Conservation (phyloP, 1,284 basidiomycete species). For the Laetiporus sulphureus region DNA sequence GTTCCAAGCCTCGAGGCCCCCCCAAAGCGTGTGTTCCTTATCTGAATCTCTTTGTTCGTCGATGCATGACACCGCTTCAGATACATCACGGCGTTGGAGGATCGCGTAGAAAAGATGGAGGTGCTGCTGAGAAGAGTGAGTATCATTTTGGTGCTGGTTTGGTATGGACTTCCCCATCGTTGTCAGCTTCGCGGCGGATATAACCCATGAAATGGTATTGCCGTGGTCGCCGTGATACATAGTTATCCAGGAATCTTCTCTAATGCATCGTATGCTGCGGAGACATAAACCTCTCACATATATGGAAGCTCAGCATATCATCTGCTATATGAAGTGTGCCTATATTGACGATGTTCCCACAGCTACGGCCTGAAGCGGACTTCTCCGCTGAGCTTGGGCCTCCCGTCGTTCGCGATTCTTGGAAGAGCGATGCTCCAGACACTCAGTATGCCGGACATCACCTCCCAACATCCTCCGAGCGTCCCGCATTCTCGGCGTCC, state of each 20-base stretch:
- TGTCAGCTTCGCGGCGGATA: too few relatives aligned
- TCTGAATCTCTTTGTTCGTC: constrained; percentile 2
- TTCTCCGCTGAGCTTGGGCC: constrained; percentile 66
- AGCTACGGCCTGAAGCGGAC: constrained; percentile 68
- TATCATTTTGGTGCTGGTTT: too few relatives aligned
- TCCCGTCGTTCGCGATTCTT: constrained; percentile 62
- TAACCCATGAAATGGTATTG: too few relatives aligned
- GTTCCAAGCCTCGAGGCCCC: constrained; percentile 76
- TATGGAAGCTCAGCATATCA: constrained; percentile 12
- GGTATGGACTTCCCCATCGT: too few relatives aligned
- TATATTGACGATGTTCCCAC: neutral
- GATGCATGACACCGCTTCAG: constrained; percentile 29
- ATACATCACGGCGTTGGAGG: constrained; percentile 73
- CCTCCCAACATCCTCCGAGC: too few relatives aligned
- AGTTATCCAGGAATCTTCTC: too few relatives aligned
- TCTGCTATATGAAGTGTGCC: neutral
- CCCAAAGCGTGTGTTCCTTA: constrained; percentile 66
- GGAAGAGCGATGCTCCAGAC: constrained; percentile 35
- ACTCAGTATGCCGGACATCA: neutral
- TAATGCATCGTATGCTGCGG: too few relatives aligned
- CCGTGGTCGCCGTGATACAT: too few relatives aligned
- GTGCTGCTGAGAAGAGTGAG: constrained; percentile 59
- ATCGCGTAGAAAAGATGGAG: constrained; percentile 69
- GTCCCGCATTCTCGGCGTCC: neutral
- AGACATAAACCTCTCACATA: too few relatives aligned